Evolutionary conservation across 1,284 basidiomycete species (phyloP), one percentile per base, ranked within the genome.

Genomic region (Pseudozyma pruni): DNA sequence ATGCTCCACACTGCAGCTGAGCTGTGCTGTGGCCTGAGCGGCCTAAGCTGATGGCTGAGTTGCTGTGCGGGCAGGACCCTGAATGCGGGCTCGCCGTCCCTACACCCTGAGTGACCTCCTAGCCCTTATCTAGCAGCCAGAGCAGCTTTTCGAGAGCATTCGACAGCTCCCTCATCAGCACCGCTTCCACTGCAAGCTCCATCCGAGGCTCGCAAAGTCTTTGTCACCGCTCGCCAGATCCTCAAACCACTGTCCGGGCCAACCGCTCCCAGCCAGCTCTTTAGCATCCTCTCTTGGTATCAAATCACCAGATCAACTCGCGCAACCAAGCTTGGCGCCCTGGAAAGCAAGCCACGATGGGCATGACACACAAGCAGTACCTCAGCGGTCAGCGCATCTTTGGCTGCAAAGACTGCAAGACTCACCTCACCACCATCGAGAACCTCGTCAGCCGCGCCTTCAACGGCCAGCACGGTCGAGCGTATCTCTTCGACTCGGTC

Each of bases 351-450:
- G 23, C 22, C 61, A 68, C 61, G 75, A 94, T 94, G 92, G 92
- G 92, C 80, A 90, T 93, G 89, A 89, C 87, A 78, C 92, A 91
- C 85, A 89, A 92, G 79, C 88, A 90, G 68, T 96, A 94, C 84
- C 89, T 98, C 61, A 87, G 89, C 33, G 92, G 92, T 42, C 50
- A 63, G 11, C 89, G 91, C 75, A 91, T 98, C 79, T 97, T 93
- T 81, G 91, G 92, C 45, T 98, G 96, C 85, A 88, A 87, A 52
- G 88, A 86, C 51, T 98, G 95, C 87, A 90, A 88, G 81, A 97
- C 94, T 20, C 95, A 98, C 84, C 88, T 98, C 43, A 90, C 94
- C 11, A 93, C 93, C 10, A 90, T 91, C 53, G 92, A 96, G 83
- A 90, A 89, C 50, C 91, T 98, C 88, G 89, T 97, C 69, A 94